A percentile compares a stretch with the other conserved stretches of the same genome.
Evolutionary conservation across 805 yeast genomes (phyloP).

Genomic region (Millerozyma miso): DNA sequence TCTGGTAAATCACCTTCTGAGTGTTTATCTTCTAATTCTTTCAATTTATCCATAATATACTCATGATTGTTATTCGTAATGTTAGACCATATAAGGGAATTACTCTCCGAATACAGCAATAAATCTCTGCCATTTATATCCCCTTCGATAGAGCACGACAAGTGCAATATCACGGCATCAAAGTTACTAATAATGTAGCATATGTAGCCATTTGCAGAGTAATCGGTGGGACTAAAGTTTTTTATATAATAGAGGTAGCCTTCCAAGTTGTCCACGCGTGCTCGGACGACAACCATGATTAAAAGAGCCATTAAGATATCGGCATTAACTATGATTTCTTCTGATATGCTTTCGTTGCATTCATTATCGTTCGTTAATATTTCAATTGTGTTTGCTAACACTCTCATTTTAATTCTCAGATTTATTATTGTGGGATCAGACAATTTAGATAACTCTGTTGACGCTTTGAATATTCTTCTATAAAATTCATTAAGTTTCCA

Average conservation of each 20-base stretch:
- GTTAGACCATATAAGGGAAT: slow-evolving; percentile 51
- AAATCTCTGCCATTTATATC: slow-evolving; percentile 35
- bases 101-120: slow-evolving; percentile 39
- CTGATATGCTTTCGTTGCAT: neutral
- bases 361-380: slow-evolving; percentile 35
- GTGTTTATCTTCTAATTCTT: slow-evolving; percentile 6
- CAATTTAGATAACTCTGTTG: slow-evolving; percentile 44
- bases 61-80: slow-evolving; percentile 31
- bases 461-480: slow-evolving; percentile 47
- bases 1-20: slow-evolving; percentile 11
- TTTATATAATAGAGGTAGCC: slow-evolving; percentile 65
- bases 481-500: slow-evolving; percentile 34
- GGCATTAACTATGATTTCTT: slow-evolving; percentile 55
- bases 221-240: slow-evolving; percentile 43
- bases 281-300: slow-evolving; percentile 63
- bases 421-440: slow-evolving; percentile 36
- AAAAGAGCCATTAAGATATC: slow-evolving; percentile 74
- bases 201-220: slow-evolving; percentile 47
- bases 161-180: slow-evolving; percentile 73
- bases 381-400: slow-evolving; percentile 50
- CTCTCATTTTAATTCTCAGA: slow-evolving; percentile 44
- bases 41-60: slow-evolving; percentile 13
- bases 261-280: slow-evolving; percentile 55
- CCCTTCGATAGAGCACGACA: slow-evolving; percentile 21
- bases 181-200: slow-evolving; percentile 81